Conservation (phyloP, 2,329 filamentous ascomycete genomes). For the Pestalotiopsis sp. region DNA sequence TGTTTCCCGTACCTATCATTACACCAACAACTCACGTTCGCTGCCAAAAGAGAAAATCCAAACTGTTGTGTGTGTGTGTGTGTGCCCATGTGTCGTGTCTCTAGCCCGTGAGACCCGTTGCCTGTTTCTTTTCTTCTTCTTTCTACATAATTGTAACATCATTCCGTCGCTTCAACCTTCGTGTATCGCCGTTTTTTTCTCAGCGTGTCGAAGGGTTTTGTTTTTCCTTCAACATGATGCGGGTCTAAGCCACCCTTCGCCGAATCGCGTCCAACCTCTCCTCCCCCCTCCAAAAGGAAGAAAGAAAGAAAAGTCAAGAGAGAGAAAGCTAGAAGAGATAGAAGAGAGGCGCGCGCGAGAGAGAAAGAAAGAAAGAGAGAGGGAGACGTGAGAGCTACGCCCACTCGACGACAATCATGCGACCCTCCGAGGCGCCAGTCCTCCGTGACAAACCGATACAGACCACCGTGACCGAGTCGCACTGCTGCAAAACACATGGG, state of each 20-base stretch:
- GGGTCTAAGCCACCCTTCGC: constrained; percentile 9
- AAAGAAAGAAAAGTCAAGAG: background rate
- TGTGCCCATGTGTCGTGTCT: background rate
- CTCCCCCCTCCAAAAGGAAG: background rate
- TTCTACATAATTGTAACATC: background rate
- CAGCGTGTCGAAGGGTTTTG: background rate
- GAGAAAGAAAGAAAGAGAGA: background rate
- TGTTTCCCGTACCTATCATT: background rate
- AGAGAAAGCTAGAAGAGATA: background rate
- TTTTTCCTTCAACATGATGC: constrained; percentile 6
- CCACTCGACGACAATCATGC: constrained; percentile 27
- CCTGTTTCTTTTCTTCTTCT: background rate
- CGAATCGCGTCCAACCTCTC: constrained; percentile 4
- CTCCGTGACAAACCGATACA: constrained; percentile 16
- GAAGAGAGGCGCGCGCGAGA: background rate
- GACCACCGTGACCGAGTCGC: constrained; percentile 15
- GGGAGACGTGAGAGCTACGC: background rate
- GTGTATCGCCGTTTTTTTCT: background rate
- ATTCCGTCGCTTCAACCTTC: background rate
- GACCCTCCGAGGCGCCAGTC: constrained; percentile 19
- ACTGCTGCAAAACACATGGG: background rate
- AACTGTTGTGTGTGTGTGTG: background rate
- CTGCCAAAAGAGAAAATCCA: background rate
- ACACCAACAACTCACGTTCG: background rate
- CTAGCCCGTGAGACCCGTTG: background rate